phyloP scores from a whole-genome alignment of 305 asterid species.

The Fraxinus platypoda region DNA sequence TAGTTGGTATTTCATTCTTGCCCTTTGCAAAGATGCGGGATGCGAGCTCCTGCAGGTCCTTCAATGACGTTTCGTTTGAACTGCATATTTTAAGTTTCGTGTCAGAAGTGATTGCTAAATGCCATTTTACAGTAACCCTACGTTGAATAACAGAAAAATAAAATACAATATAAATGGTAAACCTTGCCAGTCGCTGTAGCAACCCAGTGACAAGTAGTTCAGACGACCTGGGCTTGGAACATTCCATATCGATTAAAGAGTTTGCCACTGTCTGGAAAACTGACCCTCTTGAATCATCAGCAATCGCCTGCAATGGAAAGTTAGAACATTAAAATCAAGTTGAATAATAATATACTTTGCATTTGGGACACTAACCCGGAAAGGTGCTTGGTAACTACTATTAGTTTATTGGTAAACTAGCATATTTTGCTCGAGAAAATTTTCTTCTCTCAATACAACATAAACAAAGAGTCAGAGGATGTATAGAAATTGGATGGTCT shows the following conservation, averaged over 20 bases:
- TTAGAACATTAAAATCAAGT: neutral
- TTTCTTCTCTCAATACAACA: neutral
- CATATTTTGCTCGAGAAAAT: neutral
- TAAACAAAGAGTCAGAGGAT: neutral
- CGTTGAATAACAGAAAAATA: neutral
- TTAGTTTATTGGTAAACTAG: neutral
- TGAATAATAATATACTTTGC: constrained; percentile 2
- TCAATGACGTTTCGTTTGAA: constrained; percentile 77
- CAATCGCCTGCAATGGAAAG: constrained; percentile 45
- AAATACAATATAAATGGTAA: constrained; percentile 17
- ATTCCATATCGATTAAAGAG: constrained; percentile 81
- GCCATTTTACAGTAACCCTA: neutral
- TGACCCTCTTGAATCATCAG: constrained; percentile 64
- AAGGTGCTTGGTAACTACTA: neutral
- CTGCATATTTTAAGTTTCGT: constrained; percentile 44
- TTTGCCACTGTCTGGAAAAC: constrained; percentile 53
- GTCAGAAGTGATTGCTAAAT: constrained; percentile 24
- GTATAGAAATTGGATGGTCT: constrained; percentile 2
- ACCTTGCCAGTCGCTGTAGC: constrained; percentile 91
- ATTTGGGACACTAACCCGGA: neutral
- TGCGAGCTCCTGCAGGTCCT: constrained; percentile 83
- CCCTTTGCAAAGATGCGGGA: constrained; percentile 58
- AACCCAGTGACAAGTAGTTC: constrained; percentile 73
- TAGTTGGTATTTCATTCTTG: constrained; percentile 50
- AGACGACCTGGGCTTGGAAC: constrained; percentile 68